Conservation (phyloP, 345 rosid genomes). For the Hibiscus syriacus region DNA sequence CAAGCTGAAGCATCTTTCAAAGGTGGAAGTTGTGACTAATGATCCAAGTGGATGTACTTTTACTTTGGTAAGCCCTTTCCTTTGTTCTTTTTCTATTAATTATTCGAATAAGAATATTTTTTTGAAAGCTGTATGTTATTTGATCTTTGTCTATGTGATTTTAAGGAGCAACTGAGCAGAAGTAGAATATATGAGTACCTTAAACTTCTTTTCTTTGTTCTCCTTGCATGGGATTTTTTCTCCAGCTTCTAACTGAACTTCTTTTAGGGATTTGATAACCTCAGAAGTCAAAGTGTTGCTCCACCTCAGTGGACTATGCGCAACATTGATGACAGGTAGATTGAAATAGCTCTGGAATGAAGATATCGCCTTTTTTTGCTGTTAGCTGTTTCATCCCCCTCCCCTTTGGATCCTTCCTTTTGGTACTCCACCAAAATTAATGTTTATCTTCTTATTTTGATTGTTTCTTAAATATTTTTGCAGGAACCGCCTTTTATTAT, state of each 20-base stretch:
- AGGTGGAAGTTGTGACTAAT: constrained; percentile 86
- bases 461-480: constrained; percentile 15
- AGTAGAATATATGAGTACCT: neutral
- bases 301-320: constrained; percentile 99
- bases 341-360: neutral
- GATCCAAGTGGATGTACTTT: constrained; percentile 98
- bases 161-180: constrained; percentile 13
- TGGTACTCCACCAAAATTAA: neutral
- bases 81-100: neutral
- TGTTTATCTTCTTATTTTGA: neutral
- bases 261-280: constrained; percentile 85
- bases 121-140: constrained; percentile 6
- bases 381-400: neutral
- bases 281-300: constrained; percentile 86
- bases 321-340: constrained; percentile 84
- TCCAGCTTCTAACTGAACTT: constrained; percentile 26
- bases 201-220: neutral
- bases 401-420: neutral
- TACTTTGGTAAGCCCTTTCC: constrained; percentile 54
- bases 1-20: constrained; percentile 90
- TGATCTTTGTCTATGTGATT: constrained; percentile 7
- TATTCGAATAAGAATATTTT: neutral
- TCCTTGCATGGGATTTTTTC: neutral
- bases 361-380: neutral
- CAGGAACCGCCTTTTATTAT: constrained; percentile 69